Evolutionary conservation across 257 asterid species (phyloP), one percentile per base, ranked within the genome.

Genomic region (Petrea volubilis): DNA sequence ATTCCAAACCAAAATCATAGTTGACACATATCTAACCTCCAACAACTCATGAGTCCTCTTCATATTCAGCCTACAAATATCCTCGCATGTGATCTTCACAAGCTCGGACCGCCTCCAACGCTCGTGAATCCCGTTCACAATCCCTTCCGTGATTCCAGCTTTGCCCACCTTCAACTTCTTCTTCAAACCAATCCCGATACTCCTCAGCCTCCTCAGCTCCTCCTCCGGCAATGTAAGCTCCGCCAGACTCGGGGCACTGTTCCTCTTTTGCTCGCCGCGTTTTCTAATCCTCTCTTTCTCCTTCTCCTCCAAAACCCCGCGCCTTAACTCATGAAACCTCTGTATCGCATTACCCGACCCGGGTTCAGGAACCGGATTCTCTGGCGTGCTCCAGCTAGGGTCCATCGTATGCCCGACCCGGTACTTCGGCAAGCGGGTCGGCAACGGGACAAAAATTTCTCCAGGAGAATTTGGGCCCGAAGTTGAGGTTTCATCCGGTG

Each of bases 61-160:
- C 99, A 95, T 95, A 79, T 95, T 95, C 83, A 92, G 72, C 83
- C 88, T 84, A 77, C 92, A 92, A 24, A 95, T 69, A 71, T 90
- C 99, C 77, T 95, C 96, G 70, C 98, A 92, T 4, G 68, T 71
- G 75, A 95, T 90, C 80, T 81, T 95, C 64, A 95, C 96, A 66
- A 95, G 40, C 81, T 95, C 98, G 9, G 82, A 18, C 71, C 84
- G 81, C 81, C 99, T 87, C 99, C 99, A 95, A 53, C 98, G 79
- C 77, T 95, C 99, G 58, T 95, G 99, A 81, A 95, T 90, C 77
- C 97, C 97, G 46, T 95, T 92, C 75, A 95, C 96, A 78, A 92
- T 84, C 71, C 99, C 99, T 80, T 95, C 99, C 1, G 98, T 95
- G 44, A 95, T 90, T 70, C 98, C 99, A 15, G 96, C 83, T 72